phyloP scores from a whole-genome alignment of 345 rosid genomes.

The Brassica juncea region DNA sequence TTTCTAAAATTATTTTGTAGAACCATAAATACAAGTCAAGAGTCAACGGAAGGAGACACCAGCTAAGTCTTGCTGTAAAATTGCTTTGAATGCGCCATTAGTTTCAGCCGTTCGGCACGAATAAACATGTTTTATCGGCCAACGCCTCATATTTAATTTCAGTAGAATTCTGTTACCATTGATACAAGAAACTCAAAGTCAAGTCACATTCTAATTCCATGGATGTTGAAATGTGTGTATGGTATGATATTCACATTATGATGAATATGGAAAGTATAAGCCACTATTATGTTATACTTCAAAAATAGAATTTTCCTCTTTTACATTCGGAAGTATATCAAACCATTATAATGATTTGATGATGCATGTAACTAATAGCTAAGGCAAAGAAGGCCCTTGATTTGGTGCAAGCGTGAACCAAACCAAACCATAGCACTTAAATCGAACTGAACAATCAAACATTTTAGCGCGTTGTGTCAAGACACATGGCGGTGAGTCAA shows the following conservation, averaged over 20 bases:
- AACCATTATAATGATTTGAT: not conserved
- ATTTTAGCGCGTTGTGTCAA: constrained; percentile 24
- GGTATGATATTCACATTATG: not conserved
- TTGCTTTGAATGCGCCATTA: constrained; percentile 19
- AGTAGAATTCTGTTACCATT: not conserved
- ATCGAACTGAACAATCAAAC: not conserved
- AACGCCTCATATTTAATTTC: constrained; percentile 6
- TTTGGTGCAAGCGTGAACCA: not conserved
- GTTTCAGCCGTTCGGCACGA: constrained; percentile 37
- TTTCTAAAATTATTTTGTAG: not conserved
- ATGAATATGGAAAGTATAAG: not conserved
- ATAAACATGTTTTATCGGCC: constrained; percentile 27
- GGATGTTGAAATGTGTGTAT: not conserved
- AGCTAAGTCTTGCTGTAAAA: constrained; percentile 11
- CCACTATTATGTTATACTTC: not conserved
- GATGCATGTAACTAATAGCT: not conserved
- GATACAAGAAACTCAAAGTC: constrained; percentile 2
- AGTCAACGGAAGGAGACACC: constrained; percentile 23
- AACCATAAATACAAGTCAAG: not conserved
- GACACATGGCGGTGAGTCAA: not conserved
- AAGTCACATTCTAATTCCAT: not conserved
- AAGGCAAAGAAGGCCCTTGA: not conserved
- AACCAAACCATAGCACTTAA: not conserved
- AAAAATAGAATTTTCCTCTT: not conserved
- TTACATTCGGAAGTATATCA: not conserved